These are phyloP conservation scores for Ustilago shanxiensis DNA, from an alignment of 1,284 basidiomycete genomes.

Conservation along the genomic window DNA sequence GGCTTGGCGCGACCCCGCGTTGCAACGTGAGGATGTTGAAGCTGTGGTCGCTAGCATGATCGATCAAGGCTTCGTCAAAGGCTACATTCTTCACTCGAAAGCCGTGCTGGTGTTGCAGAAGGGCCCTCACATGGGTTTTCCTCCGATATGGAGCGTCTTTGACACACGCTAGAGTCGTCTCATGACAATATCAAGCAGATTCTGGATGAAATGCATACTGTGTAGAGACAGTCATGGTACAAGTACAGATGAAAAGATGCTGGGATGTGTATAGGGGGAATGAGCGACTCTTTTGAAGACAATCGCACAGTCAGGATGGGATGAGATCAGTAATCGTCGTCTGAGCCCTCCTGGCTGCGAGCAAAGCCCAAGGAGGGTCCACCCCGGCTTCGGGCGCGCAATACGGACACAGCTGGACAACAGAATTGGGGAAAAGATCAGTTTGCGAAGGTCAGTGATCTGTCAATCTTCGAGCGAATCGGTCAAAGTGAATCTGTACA, in stretches of 20 bases:
- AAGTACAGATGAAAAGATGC: constrained; percentile 24
- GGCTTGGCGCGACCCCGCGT: constrained; percentile 64
- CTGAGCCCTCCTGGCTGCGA: constrained; percentile 39
- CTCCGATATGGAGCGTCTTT: constrained; percentile 60
- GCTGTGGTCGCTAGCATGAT: constrained; percentile 70
- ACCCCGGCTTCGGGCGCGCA: constrained; percentile 40
- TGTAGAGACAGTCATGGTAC: constrained; percentile 10
- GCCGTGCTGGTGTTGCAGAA: constrained; percentile 70
- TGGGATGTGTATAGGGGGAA: neutral
- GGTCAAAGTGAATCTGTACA: neutral
- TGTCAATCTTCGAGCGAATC: neutral
- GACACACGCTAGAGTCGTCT: constrained; percentile 14
- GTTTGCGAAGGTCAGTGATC: neutral
- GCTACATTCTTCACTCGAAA: constrained; percentile 71
- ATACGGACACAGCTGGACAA: constrained; percentile 24
- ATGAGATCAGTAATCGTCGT: constrained; percentile 24
- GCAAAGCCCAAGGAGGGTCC: constrained; percentile 48
- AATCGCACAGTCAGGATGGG: neutral
- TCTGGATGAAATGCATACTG: neutral
- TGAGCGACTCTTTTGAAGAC: neutral
- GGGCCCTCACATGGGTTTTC: constrained; percentile 68
- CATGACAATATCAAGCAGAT: neutral
- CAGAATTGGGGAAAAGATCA: neutral
- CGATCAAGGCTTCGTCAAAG: constrained; percentile 72
- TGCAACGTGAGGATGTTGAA: constrained; percentile 71